Evolutionary conservation across 1,284 basidiomycete species (phyloP).

Genomic region (Fistulinella cinereoalba): DNA sequence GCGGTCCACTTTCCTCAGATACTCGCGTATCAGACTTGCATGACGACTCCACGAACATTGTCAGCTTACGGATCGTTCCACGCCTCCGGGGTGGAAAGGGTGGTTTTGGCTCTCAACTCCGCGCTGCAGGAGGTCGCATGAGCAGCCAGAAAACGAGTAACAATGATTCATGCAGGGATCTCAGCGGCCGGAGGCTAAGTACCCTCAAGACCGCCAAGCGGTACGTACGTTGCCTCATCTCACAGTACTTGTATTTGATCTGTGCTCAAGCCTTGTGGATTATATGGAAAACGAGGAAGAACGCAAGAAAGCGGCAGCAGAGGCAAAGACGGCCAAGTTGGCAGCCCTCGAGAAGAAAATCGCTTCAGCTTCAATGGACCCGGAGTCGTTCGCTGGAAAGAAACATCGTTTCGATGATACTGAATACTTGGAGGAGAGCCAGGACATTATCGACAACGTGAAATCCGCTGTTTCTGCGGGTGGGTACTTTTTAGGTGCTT

Average conservation of each 20-base stretch:
- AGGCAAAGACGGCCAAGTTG: conserved; percentile 82
- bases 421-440: conserved; percentile 89
- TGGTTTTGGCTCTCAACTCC: conserved; percentile 94
- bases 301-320: conserved; percentile 75
- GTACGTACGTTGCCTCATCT: conserved; percentile 41
- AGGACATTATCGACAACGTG: conserved; percentile 90
- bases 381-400: conserved; percentile 61
- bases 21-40: conserved; percentile 47
- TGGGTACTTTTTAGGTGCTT: conserved; percentile 37
- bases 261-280: conserved; percentile 74
- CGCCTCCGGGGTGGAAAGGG: conserved; percentile 90
- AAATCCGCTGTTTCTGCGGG: conserved; percentile 87
- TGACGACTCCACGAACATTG: conserved; percentile 39
- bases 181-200: conserved; percentile 86
- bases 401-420: conserved; percentile 92
- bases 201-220: conserved; percentile 96
- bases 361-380: conserved; percentile 53
- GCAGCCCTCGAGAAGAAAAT: conserved; percentile 81
- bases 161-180: conserved; percentile 92
- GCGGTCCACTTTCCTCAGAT: conserved; percentile 43
- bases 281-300: conserved; percentile 86
- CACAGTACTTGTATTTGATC: conserved; percentile 6
- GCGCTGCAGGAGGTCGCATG: conserved; percentile 97
- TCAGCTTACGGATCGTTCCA: conserved; percentile 66
- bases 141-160: conserved; percentile 93